Percentiles rank a stretch among this genome's conserved stretches.
Conservation (phyloP, 202 grass and related monocot genomes). For the Digitaria exilis region DNA sequence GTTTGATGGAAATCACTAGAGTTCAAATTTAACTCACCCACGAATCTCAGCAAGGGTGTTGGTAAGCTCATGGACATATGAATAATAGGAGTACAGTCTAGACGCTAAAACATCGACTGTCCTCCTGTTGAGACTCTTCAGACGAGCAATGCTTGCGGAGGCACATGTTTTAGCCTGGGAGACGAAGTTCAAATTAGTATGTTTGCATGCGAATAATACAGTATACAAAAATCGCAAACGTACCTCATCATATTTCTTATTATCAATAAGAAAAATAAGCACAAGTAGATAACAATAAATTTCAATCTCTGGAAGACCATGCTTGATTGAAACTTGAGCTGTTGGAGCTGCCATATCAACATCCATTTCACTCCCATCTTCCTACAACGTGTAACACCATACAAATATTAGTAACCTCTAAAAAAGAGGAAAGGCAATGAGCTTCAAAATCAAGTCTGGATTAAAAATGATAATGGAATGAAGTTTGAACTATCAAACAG, state of each 20-base stretch:
- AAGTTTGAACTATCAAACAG: neutral
- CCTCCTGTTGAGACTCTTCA: slow-evolving; percentile 85
- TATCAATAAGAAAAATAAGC: slow-evolving; percentile 77
- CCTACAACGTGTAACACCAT: slow-evolving; percentile 37
- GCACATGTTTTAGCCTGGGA: slow-evolving; percentile 73
- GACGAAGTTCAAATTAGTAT: slow-evolving; percentile 19
- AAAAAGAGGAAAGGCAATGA: neutral
- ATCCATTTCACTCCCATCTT: slow-evolving; percentile 77
- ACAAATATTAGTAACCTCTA: slow-evolving; percentile 9
- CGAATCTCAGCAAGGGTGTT: slow-evolving; percentile 86
- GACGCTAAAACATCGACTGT: slow-evolving; percentile 85
- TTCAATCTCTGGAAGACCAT: slow-evolving; percentile 75
- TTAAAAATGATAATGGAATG: neutral
- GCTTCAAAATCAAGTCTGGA: neutral
- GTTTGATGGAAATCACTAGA: neutral
- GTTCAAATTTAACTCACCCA: slow-evolving; percentile 62
- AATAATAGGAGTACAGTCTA: slow-evolving; percentile 82
- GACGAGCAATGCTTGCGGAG: slow-evolving; percentile 63
- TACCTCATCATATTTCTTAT: slow-evolving; percentile 82
- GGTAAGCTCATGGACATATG: slow-evolving; percentile 72
- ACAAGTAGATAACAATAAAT: slow-evolving; percentile 89
- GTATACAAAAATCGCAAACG: neutral
- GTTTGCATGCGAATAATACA: neutral
- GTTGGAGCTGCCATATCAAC: slow-evolving; percentile 55
- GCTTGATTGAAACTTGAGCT: slow-evolving; percentile 57